Conservation (phyloP, 768 basidiomycete species). For the Psilocybe subaeruginosa region DNA sequence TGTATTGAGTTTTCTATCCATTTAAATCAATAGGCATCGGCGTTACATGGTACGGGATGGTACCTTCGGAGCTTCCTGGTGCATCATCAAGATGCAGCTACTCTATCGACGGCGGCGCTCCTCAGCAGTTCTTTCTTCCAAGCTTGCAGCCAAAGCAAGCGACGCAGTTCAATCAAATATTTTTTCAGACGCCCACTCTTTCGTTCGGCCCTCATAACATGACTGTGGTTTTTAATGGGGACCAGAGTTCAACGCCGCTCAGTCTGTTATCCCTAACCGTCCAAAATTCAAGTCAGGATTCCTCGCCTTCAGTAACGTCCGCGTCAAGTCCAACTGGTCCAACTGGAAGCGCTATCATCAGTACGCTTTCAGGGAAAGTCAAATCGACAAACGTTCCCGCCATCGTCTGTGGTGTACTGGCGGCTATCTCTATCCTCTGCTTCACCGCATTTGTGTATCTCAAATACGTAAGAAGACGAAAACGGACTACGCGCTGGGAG, state of each 20-base stretch:
- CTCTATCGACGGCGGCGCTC: constrained; percentile 23
- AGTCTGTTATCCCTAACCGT: constrained; percentile 23
- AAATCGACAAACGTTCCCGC: constrained; percentile 10
- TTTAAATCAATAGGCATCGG: constrained; percentile 14
- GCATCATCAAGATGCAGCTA: constrained; percentile 19
- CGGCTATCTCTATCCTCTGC: constrained; percentile 8
- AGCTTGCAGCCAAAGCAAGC: constrained; percentile 5
- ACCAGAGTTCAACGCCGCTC: constrained; percentile 23
- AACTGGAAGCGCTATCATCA: background rate
- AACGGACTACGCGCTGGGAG: background rate
- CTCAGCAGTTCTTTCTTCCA: constrained; percentile 17
- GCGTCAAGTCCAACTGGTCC: background rate
- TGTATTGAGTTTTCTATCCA: background rate
- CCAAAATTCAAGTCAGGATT: constrained; percentile 9
- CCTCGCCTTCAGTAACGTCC: background rate
- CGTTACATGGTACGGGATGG: constrained; percentile 23
- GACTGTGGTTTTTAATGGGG: constrained; percentile 20
- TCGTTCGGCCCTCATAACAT: constrained; percentile 22
- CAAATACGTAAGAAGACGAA: constrained; percentile 4
- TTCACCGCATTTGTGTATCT: constrained; percentile 15
- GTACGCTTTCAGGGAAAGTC: background rate
- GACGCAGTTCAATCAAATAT: constrained; percentile 20
- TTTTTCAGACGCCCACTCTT: constrained; percentile 23
- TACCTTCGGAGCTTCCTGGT: constrained; percentile 20
- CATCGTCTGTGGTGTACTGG: constrained; percentile 18